Conservation (phyloP, 768 basidiomycete species). For the Leccinellum luteum region DNA sequence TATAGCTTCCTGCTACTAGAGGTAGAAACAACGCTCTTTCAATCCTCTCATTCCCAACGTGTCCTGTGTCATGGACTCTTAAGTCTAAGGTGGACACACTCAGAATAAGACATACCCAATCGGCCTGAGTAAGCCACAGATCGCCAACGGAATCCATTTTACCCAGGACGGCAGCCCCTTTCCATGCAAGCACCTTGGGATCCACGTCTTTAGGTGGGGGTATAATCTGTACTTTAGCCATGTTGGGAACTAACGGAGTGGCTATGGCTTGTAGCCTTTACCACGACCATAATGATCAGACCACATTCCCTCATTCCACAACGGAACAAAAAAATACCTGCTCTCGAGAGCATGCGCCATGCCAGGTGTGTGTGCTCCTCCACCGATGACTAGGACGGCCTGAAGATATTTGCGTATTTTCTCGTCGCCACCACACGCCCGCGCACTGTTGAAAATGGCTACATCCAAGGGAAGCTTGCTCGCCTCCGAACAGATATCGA, state of each 20-base stretch:
- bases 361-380: conserved; percentile 75
- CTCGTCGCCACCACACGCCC: conserved; percentile 86
- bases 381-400: conserved; percentile 85
- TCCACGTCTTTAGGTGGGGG: conserved; percentile 95
- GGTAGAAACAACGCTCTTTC: conserved; percentile 79
- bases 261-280: conserved; percentile 73
- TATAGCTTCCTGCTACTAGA: conserved; percentile 46
- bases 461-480: conserved; percentile 90
- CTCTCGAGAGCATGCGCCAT: conserved; percentile 86
- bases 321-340: conserved; percentile 46
- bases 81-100: background rate
- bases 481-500: conserved; percentile 83
- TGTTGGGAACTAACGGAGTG: conserved; percentile 74
- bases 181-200: conserved; percentile 89
- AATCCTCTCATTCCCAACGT: conserved; percentile 75
- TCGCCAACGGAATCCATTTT: conserved; percentile 91
- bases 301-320: background rate
- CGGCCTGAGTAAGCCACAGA: conserved; percentile 81
- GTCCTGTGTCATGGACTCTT: conserved; percentile 45
- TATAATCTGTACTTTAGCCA: conserved; percentile 88
- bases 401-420: conserved; percentile 87
- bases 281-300: conserved; percentile 5
- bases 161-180: conserved; percentile 87
- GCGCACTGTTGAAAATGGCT: conserved; percentile 87
- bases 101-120: conserved; percentile 65